These are phyloP conservation scores for Starmera pachycereana DNA, from an alignment of 805 yeast species.

Conservation along the genomic window DNA sequence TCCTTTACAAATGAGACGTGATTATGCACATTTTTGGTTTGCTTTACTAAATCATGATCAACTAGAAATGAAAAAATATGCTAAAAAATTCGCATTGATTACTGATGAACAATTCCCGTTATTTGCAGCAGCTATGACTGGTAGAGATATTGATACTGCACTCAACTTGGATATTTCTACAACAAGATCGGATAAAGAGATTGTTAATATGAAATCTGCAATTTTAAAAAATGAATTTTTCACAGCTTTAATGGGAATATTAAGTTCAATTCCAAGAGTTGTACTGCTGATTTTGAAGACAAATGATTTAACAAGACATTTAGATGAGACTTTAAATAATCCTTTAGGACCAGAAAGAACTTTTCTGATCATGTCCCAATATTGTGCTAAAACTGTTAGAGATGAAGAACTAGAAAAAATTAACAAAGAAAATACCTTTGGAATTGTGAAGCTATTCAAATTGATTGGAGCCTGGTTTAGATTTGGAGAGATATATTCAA, in stretches of 20 bases:
- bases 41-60: slow-evolving; percentile 68
- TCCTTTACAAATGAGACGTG: slow-evolving; percentile 62
- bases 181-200: slow-evolving; percentile 50
- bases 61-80: slow-evolving; percentile 58
- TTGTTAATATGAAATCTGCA: slow-evolving; percentile 53
- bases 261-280: slow-evolving; percentile 73
- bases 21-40: slow-evolving; percentile 89
- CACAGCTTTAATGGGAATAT: slow-evolving; percentile 65
- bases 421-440: not conserved
- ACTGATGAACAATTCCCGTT: slow-evolving; percentile 69
- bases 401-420: slow-evolving; percentile 45
- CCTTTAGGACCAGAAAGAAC: slow-evolving; percentile 86
- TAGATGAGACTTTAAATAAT: slow-evolving; percentile 74
- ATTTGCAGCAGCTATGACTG: slow-evolving; percentile 91
- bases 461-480: not conserved
- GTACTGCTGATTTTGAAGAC: slow-evolving; percentile 85
- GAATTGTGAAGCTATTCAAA: not conserved
- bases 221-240: slow-evolving; percentile 55
- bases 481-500: not conserved
- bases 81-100: slow-evolving; percentile 71
- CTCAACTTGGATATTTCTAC: slow-evolving; percentile 50
- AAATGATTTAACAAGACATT: slow-evolving; percentile 80
- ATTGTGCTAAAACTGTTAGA: slow-evolving; percentile 76
- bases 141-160: slow-evolving; percentile 77
- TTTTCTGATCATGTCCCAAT: slow-evolving; percentile 78